These are phyloP conservation scores for Aspergillus steynii DNA, from an alignment of 495 filamentous ascomycete genomes.

Conservation along the genomic window DNA sequence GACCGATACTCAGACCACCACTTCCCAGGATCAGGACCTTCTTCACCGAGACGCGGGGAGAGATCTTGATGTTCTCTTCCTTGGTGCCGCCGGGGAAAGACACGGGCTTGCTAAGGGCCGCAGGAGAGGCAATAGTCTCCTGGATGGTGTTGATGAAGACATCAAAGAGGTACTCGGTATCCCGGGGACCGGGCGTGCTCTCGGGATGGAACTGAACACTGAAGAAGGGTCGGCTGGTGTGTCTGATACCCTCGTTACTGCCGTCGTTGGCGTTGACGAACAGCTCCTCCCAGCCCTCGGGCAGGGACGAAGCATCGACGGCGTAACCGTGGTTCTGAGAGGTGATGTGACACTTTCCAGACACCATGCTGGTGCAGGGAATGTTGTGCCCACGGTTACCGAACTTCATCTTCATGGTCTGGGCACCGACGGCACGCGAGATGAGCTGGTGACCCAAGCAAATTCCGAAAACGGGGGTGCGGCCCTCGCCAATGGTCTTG, in stretches of 20 bases:
- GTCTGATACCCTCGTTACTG: slow-evolving; percentile 95
- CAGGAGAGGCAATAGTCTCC: slow-evolving; percentile 58
- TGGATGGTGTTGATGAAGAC: slow-evolving; percentile 88
- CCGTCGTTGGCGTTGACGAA: slow-evolving; percentile 98
- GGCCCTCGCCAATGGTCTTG: slow-evolving; percentile 68
- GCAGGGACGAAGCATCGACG: slow-evolving; percentile 76
- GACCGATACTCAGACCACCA: slow-evolving; percentile 95
- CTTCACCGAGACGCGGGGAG: slow-evolving; percentile 81
- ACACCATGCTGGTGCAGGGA: slow-evolving; percentile 90
- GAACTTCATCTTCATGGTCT: slow-evolving; percentile 95
- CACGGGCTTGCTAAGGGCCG: slow-evolving; percentile 67
- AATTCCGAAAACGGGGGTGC: slow-evolving; percentile 91
- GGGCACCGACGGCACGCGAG: slow-evolving; percentile 83
- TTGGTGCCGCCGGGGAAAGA: slow-evolving; percentile 80
- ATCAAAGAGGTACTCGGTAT: slow-evolving; percentile 95
- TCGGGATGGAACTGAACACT: slow-evolving; percentile 99
- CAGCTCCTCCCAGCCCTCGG: slow-evolving; percentile 81
- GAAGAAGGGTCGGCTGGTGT: slow-evolving; percentile 83
- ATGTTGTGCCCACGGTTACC: slow-evolving; percentile 99
- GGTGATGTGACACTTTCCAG: slow-evolving; percentile 96
- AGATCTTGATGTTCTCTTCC: slow-evolving; percentile 70
- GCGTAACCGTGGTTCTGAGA: slow-evolving; percentile 98
- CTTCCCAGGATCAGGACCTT: slow-evolving; percentile 97
- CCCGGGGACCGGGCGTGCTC: slow-evolving; percentile 91
- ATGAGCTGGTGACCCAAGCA: slow-evolving; percentile 96